A percentile compares a stretch with the other conserved stretches of the same genome.
These are phyloP conservation scores for Pleurozium schreberi DNA, from an alignment of 225 moss, liverwort and hornwort genomes.

Conservation along the genomic window DNA sequence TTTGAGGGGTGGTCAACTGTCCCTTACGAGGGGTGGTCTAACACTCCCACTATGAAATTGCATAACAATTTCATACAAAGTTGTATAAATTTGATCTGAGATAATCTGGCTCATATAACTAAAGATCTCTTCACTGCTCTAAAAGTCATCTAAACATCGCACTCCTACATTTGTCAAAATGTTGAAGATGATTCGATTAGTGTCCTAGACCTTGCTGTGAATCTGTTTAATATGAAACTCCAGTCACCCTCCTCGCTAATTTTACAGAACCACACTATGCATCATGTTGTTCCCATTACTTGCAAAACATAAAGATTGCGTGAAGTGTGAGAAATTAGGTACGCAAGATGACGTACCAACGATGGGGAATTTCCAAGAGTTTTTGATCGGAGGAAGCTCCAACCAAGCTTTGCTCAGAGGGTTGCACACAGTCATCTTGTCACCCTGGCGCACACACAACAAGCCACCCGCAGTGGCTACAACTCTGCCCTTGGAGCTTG, in stretches of 20 bases:
- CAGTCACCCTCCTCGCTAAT: not conserved
- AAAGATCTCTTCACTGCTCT: not conserved
- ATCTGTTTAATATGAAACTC: not conserved
- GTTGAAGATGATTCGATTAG: not conserved
- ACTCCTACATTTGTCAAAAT: not conserved
- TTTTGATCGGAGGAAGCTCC: conserved; percentile 39
- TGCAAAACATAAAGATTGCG: not conserved
- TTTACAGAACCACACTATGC: not conserved
- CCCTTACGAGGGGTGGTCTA: not conserved
- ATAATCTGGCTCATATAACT: not conserved
- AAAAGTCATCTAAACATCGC: no score
- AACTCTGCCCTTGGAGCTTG: conserved; percentile 43
- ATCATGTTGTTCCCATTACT: not conserved
- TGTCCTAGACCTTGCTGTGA: not conserved
- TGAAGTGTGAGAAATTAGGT: not conserved
- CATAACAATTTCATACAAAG: not conserved
- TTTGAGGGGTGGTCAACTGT: not conserved
- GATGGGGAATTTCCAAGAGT: conserved; percentile 70
- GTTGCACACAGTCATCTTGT: conserved; percentile 65
- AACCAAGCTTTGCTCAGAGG: conserved; percentile 57
- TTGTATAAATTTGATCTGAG: not conserved
- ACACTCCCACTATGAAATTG: no score
- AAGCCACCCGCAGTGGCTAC: conserved; percentile 70
- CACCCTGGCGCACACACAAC: conserved; percentile 55
- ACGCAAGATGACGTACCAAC: conserved; percentile 19